Base-by-base conservation (phyloP, 306 rosid species). In the Mimosa pudica region DNA sequence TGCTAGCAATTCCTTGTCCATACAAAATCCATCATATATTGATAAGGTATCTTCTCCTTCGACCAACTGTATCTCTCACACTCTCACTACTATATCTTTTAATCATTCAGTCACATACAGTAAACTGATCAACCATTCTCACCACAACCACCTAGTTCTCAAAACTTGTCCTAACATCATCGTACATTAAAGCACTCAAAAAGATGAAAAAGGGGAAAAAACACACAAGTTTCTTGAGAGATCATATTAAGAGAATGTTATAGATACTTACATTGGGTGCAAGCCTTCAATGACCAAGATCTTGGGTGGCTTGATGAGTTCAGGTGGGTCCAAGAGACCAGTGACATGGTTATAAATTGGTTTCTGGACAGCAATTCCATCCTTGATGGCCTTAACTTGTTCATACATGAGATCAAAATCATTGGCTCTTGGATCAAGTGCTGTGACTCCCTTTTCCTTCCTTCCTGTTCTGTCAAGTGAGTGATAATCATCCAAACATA, bases 261-360 rank as follows among this genome's bases (percentile, higher is more conserved):
- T 14, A 13, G 41, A 18, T 65, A 85, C 98, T 90, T 84, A 93
- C 99, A 96, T 96, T 81, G 99, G 99, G 74, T 96, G 99, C 71
- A 96, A 85, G 32, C 99, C 99, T 89, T 96, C 99, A 79, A 96
- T 96, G 85, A 96, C 99, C 2, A 96, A 92, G 78, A 96, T 91
- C 85, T 91, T 96, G 35, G 99, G 99, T 0, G 99, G 98, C 81
- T 96, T 93, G 65, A 93, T 96, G 77, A 89, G 85, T 84, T 96
- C 99, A 0, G 99, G 98, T 3, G 99, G 97, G 77, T 96, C 99
- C 77, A 96, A 86, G 72, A 96, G 94, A 74, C 99, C 99, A 87
- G 93, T 78, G 32, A 96, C 99, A 79, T 96, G 99, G 52, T 96
- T 96, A 74, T 96, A 96, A 65, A 96, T 96, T 0, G 99, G 99